phyloP scores from a whole-genome alignment of 805 yeast genomes.

The Ogataea salicorniae region DNA sequence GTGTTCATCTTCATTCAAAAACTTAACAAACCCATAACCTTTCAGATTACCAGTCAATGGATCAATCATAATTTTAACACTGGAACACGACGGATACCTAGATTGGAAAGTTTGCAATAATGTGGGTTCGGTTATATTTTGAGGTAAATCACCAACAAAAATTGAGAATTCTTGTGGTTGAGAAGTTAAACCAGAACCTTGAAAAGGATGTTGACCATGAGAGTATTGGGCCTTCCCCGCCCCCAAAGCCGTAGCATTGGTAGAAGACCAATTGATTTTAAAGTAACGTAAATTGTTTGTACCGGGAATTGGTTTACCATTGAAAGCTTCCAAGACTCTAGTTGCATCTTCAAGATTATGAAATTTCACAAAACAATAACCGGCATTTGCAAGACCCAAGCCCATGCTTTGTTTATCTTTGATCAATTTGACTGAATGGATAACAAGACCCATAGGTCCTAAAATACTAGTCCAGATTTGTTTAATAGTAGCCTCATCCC shows the following conservation, averaged over 20 bases:
- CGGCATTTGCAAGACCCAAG: slow-evolving; percentile 43
- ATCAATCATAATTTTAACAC: slow-evolving; percentile 77
- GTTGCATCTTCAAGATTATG: slow-evolving; percentile 54
- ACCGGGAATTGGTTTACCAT: slow-evolving; percentile 70
- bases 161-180: slow-evolving; percentile 49
- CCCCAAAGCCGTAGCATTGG: slow-evolving; percentile 22
- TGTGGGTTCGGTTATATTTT: slow-evolving; percentile 63
- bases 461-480: slow-evolving; percentile 56
- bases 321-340: slow-evolving; percentile 53
- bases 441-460: slow-evolving; percentile 52
- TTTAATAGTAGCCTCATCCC: slow-evolving; percentile 68
- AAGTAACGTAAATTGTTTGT: slow-evolving; percentile 47
- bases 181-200: not conserved
- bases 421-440: slow-evolving; percentile 58
- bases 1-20: slow-evolving; percentile 58
- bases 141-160: slow-evolving; percentile 81
- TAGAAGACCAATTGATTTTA: slow-evolving; percentile 77
- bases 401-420: slow-evolving; percentile 47
- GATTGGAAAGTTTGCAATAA: slow-evolving; percentile 62
- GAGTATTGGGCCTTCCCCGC: not conserved
- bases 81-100: slow-evolving; percentile 66
- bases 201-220: not conserved
- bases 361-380: slow-evolving; percentile 82
- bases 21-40: slow-evolving; percentile 90
- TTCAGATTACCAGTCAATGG: slow-evolving; percentile 62